Evolutionary conservation across 495 filamentous ascomycete genomes (phyloP).

Genomic region (Aspergillus sparsus): DNA sequence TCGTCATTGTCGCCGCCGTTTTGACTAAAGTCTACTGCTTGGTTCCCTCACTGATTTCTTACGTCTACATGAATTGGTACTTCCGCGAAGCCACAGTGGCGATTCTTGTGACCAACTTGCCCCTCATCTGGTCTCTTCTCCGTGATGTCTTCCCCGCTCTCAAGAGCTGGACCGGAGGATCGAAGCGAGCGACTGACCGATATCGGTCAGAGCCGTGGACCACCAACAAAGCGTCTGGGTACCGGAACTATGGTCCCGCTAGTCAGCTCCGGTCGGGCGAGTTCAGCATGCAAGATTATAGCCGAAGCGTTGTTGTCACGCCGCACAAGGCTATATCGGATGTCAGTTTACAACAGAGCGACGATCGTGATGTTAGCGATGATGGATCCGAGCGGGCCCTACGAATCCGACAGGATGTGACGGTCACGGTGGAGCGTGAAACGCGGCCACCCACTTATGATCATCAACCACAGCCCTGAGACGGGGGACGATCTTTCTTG

Average conservation of each 20-base stretch:
- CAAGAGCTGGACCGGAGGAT: constrained; percentile 50
- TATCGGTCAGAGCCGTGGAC: constrained; percentile 43
- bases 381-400: constrained; percentile 46
- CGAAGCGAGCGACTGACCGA: constrained; percentile 38
- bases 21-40: constrained; percentile 71
- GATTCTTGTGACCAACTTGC: constrained; percentile 65
- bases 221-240: constrained; percentile 36
- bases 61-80: constrained; percentile 70
- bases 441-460: constrained; percentile 29
- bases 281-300: constrained; percentile 39
- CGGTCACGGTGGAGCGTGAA: constrained; percentile 45
- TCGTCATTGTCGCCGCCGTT: constrained; percentile 65
- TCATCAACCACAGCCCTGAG: constrained; percentile 18
- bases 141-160: constrained; percentile 58
- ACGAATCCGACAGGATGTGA: constrained; percentile 49
- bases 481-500: constrained; percentile 4
- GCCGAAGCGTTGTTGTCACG: constrained; percentile 31
- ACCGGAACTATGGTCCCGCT: constrained; percentile 35
- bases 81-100: constrained; percentile 68
- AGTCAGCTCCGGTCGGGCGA: constrained; percentile 40
- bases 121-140: constrained; percentile 64
- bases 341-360: constrained; percentile 31
- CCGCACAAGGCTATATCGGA: constrained; percentile 39
- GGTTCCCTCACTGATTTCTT: constrained; percentile 47
- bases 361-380: constrained; percentile 39